Percentiles rank a stretch among this genome's conserved stretches.
These are phyloP conservation scores for Leptographium radiaticola DNA, from an alignment of 2,329 filamentous ascomycete genomes.

Conservation along the genomic window DNA sequence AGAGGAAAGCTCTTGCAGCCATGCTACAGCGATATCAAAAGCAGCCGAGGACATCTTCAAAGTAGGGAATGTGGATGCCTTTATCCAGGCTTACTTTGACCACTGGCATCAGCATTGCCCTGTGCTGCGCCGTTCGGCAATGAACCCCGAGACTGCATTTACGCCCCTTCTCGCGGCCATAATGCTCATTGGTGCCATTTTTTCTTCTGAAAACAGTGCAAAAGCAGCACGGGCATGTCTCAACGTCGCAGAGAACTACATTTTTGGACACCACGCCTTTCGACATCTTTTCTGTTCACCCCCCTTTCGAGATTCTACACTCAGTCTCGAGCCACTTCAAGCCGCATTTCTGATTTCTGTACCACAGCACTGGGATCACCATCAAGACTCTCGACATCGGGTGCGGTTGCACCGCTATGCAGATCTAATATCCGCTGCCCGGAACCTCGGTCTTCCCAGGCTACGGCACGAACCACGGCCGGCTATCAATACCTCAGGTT, in stretches of 20 bases:
- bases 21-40: background rate
- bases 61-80: background rate
- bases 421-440: background rate
- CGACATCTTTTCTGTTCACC: background rate
- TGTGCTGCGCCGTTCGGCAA: background rate
- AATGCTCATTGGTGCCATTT: background rate
- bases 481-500: background rate
- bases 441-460: background rate
- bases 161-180: background rate
- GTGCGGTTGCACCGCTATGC: background rate
- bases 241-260: background rate
- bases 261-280: background rate
- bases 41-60: background rate
- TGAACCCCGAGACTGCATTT: background rate
- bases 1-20: background rate
- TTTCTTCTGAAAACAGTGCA: background rate
- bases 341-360: background rate
- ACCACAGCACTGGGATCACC: background rate
- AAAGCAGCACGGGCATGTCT: background rate
- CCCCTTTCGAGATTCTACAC: too few species aligned
- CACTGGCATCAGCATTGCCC: background rate
- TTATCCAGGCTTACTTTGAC: background rate
- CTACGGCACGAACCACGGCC: background rate
- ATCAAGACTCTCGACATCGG: background rate
- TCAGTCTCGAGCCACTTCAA: background rate